Evolutionary conservation across 2,329 filamentous ascomycete species (phyloP), one percentile per base, ranked within the genome.

Genomic region (Colletotrichum magnum): DNA sequence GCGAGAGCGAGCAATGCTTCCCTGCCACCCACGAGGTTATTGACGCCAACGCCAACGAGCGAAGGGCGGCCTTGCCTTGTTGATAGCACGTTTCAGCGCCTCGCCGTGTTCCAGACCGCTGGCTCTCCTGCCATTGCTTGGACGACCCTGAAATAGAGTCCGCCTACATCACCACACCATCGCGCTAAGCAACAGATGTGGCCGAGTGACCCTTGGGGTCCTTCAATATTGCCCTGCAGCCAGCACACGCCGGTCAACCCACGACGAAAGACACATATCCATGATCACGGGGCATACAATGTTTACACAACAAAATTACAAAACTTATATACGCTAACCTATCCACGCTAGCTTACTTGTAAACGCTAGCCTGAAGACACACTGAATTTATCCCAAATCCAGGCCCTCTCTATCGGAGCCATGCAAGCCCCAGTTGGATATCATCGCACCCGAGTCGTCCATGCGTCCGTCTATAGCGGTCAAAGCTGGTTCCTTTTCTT

Each of bases 401-500:
- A 47, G 26, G 28, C 32, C 32, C 58, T n/a, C n/a, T 68, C 61
- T 65, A 68, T 50, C 32, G 36, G 48, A 13, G 10, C 53, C 53
- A 65, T 65, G 39, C 54, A 48, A 54, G 24, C 39, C 65, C 28
- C 26, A 32, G 36, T 18, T 58, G 65, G 65, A 64, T 68, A 68
- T 68, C 65, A 58, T 64, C 26, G 57, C 28, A n/a, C 52, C 52
- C 9, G 21, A 50, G 45, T 45, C 26, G 47, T 52, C 48, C 53
- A 24, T 57, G 32, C 10, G 43, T 54, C 45, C 28, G 48, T 58
- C 51, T 59, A 54, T 65, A 48, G 58, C 47, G 47, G 52, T 53
- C 60, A 54, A 56, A 52, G 9, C 41, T 5, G 41, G 5, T 43
- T 43, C 43, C 43, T 26, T 56, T 41, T 48, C 21, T 3, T 24